phyloP scores from a whole-genome alignment of 371 early-diverging fungal genomes.

The Apophysomyces elegans region DNA sequence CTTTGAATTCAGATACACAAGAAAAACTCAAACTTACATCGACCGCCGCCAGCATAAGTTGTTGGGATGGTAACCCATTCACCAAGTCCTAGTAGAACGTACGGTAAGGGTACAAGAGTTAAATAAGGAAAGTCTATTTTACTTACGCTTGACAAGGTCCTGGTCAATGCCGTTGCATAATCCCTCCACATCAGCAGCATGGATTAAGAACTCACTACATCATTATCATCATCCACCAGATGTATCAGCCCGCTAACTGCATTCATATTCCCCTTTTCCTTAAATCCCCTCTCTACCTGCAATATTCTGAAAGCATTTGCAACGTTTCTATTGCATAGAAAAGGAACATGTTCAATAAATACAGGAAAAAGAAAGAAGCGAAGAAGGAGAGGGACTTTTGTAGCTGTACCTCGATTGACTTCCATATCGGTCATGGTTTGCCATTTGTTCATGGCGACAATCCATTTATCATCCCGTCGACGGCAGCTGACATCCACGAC shows the following conservation, averaged over 20 bases:
- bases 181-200: constrained; percentile 98
- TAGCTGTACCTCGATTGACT: constrained; percentile 66
- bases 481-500: constrained; percentile 94
- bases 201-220: constrained; percentile 89
- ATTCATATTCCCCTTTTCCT: neutral
- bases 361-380: neutral
- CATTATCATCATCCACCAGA: no score
- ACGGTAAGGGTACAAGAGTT: neutral
- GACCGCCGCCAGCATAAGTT: constrained; percentile 96
- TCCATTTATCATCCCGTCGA: constrained; percentile 73
- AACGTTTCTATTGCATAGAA: constrained; percentile 47
- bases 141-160: constrained; percentile 78
- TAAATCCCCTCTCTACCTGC: constrained; percentile 59
- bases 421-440: constrained; percentile 91
- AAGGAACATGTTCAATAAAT: neutral
- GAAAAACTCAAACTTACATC: constrained; percentile 50
- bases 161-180: constrained; percentile 92
- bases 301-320: constrained; percentile 69
- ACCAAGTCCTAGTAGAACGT: constrained; percentile 60
- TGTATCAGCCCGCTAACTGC: no score
- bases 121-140: neutral
- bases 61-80: constrained; percentile 90
- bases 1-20: neutral
- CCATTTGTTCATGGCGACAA: constrained; percentile 97
- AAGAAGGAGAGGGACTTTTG: no score